Evolutionary conservation across 257 asterid genomes (phyloP), one percentile per base, ranked within the genome.

Genomic region (Asclepias syriaca): DNA sequence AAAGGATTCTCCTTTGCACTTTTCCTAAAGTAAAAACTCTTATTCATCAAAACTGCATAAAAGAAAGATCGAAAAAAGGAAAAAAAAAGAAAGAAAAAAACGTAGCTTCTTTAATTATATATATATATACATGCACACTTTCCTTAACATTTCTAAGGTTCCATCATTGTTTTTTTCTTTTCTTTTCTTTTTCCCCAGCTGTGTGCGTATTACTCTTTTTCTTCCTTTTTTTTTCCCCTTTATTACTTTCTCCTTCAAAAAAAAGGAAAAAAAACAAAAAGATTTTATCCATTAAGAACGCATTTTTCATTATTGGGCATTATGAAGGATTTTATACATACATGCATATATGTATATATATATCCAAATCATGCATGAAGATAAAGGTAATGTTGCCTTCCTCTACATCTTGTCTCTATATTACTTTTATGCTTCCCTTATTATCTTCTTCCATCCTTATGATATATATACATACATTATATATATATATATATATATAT

Each of bases 121-220:
- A 8, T 43, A 34, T 34, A 34, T 34, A 34, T 34, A 34, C 51
- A 68, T 18, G 3, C 16, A 43, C 6, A 16, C 61, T 68, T 68
- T 68, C 43, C 59, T 50, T 68, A 29, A 66, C 45, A 51, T 68
- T 68, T 68, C 72, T 68, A 68, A 48, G 57, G 27, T 37, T 68
- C 61, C 63, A 68, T 68, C 60, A 68, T 68, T 68, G 72, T 15
- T n/a, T 48, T 50, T 14, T 6, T 37, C 8, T n/a, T 48, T 50
- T 14, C 2, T 37, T 27, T 21, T 51, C 48, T 43, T 9, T 9
- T 9, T 43, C 48, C 48, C 1, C 48, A 8, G 2, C 48, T 43
- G 48, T 43, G 48, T 43, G 48, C 48, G 58, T 48, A 27, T 22
- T 48, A 8, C 61, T 37, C 63, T 48, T 19, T 68, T 48, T 51